Conservation (phyloP, 306 rosid species). For the Rosa multiflora region DNA sequence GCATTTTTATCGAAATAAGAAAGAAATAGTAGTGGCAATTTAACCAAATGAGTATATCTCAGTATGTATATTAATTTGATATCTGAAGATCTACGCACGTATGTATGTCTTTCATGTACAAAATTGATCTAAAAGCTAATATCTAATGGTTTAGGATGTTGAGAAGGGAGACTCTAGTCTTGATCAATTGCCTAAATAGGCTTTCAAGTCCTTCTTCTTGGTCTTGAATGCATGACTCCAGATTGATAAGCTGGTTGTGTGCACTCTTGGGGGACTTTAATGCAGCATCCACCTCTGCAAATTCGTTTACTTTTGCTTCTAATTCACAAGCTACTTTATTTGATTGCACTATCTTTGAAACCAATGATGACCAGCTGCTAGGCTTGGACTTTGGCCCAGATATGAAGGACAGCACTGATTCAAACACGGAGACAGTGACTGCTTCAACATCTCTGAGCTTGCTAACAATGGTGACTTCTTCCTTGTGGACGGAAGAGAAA, state of each 20-base stretch:
- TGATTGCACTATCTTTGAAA: slow-evolving; percentile 6
- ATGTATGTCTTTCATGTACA: not conserved
- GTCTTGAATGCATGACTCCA: slow-evolving; percentile 17
- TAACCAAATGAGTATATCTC: not conserved
- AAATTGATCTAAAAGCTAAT: not conserved
- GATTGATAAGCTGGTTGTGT: not conserved
- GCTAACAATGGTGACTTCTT: not conserved
- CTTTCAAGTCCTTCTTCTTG: not conserved
- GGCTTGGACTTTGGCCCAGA: slow-evolving; percentile 12
- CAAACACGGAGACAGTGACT: slow-evolving; percentile 12
- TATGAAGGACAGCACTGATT: slow-evolving; percentile 32
- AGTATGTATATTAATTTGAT: not conserved
- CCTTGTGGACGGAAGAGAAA: not conserved
- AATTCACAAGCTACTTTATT: slow-evolving; percentile 12
- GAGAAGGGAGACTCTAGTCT: slow-evolving; percentile 33
- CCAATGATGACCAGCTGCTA: slow-evolving; percentile 21
- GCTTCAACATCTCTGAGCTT: slow-evolving; percentile 26
- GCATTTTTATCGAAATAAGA: too few relatives aligned
- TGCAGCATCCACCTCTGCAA: slow-evolving; percentile 10
- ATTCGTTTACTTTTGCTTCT: slow-evolving; percentile 17
- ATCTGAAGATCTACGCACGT: not conserved
- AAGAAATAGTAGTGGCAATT: not conserved
- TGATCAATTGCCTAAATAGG: slow-evolving; percentile 23
- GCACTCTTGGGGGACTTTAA: not conserved
- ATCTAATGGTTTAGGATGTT: slow-evolving; percentile 36